Base-by-base conservation (phyloP, 2,329 filamentous ascomycete species). In the Mycosphaerella sp. region DNA sequence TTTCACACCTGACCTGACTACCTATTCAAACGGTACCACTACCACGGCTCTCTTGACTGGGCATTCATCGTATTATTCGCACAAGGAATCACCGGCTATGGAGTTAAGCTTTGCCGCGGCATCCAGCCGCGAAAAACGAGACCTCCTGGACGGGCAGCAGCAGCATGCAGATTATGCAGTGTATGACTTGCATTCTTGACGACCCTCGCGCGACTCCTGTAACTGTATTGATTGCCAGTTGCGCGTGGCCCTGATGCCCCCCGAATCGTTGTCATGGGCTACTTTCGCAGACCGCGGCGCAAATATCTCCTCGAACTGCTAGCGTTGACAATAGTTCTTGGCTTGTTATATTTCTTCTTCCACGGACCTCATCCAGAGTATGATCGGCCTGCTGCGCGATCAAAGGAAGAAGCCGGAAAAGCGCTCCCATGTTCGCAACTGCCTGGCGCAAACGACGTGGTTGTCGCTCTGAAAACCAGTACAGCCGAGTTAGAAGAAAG, bases 401-500 rank as follows among this genome's bases (percentile, higher is more conserved):
- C 48, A 0, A 51, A 51, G 42, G 39, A 51, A 34, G n/a, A 51
- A 21, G 42, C 48, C 5, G 48, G 48, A 12, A 42, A 45, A 38
- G 48, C 48, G 10, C 50, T 57, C 8, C 51, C 56, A 40, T 66
- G 63, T 39, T 49, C 50, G 32, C 36, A 50, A 32, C 48, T 66
- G 3, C 54, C 61, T 0, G 69, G 68, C 29, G 70, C 72, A 1
- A 69, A 77, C 1, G 73, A 82, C 57, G 66, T 81, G 43, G 75
- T 82, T 53, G 74, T 83, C 11, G 69, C 81, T 7, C 64, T 83
- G 47, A 70, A 59, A 65, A 70, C 65, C 8, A 51, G 70, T 58
- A 54, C 66, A 40, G 62, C 64, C 49, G 59, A 70, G 50, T 53
- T 72, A 29, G 60, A 66, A 11, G 65, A 66, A 45, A 60, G 59